Base-by-base conservation (phyloP, 2,329 filamentous ascomycete species). In the Phialocephala sp. region DNA sequence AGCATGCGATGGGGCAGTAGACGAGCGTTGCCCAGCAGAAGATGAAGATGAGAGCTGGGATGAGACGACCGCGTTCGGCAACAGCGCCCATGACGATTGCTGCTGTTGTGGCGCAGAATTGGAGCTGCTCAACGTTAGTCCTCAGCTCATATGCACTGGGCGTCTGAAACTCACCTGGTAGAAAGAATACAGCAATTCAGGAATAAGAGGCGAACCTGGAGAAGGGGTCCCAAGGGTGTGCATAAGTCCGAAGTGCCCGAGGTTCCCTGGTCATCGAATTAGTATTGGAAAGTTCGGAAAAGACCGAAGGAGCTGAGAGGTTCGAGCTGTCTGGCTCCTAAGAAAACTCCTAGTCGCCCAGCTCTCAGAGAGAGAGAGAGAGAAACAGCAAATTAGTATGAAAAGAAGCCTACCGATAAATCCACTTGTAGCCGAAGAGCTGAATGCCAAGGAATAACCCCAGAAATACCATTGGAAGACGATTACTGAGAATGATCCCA, bases 391-490 rank as follows among this genome's bases (percentile, higher is more conserved):
- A 32, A 6, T 32, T 6, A 32, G 27, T 32, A 32, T 32, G 27
- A 32, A 32, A 32, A 32, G 3, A 32, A 32, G 6, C 27, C 27
- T 32, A 32, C 27, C 95, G 76, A 99, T 98, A 81, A 91, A 98
- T 61, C 92, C 91, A 80, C 92, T 97, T 72, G 87, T 93, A 4
- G 90, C 91, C 15, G 88, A 88, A 52, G 86, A 84, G 75, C 91
- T 95, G 80, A 98, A 97, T 60, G 94, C 94, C 68, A 99, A 84
- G 15, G 94, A 97, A 80, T 97, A 99, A 43, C 95, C 95, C 94
- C 95, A 98, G 79, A 99, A 97, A 77, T 97, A 98, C 95, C 95
- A 99, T 82, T 99, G 95, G 83, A 99, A 97, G 64, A 92, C 91
- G 78, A 97, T 85, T 76, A 98, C 89, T 57, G 92, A 94, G 77